Base-by-base conservation (phyloP, 192 early-diverging fungal species). In the Dissophora ornata region DNA sequence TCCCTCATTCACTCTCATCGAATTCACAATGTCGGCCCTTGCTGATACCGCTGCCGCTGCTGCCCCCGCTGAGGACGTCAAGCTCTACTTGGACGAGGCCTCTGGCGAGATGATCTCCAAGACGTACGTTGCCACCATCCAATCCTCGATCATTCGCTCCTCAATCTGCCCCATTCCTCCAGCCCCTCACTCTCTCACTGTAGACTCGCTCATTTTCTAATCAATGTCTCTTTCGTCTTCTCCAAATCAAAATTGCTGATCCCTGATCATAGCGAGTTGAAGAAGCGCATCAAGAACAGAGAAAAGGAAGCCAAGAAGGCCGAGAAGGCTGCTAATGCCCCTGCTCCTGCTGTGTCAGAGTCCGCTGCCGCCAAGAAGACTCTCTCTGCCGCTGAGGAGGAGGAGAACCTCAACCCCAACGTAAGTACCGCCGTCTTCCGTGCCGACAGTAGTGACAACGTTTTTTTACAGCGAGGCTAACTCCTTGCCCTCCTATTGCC, bases 101-200 rank as follows among this genome's bases (percentile, higher is more conserved):
- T 97, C 97, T 28, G 93, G 93, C 53, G 97, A 98, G 87, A 91
- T 89, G 87, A 86, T 98, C 58, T 97, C 96, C 69, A 98, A 98
- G 90, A 84, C 80, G 91, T 93, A 87, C 47, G 88, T 87, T 58
- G 38, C 5, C 59, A 13, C 36, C 36, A 38, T 13, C 36, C 30
- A 22, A 46, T 53, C 18, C 22, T 28, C 4, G 7, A 52, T 16
- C 12, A n/a, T n/a, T 15, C 56, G 26, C 19, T 42, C 34, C 34
- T n/a, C 57, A 41, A 6, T 47, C 13, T n/a, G 2, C 45, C 38
- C 11, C 26, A 22, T 29, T 47, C 33, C 25, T 7, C n/a, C 57
- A 26, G 21, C 5, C 1, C 3, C n/a, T 42, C 12, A 44, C n/a
- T 32, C 33, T 30, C 3, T 24, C 29, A 47, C 28, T 11, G 13